A percentile compares a stretch with the other conserved stretches of the same genome.
These are phyloP conservation scores for Phytophthora podocarpi DNA, from an alignment of 352 stramenopile species.

Conservation along the genomic window DNA sequence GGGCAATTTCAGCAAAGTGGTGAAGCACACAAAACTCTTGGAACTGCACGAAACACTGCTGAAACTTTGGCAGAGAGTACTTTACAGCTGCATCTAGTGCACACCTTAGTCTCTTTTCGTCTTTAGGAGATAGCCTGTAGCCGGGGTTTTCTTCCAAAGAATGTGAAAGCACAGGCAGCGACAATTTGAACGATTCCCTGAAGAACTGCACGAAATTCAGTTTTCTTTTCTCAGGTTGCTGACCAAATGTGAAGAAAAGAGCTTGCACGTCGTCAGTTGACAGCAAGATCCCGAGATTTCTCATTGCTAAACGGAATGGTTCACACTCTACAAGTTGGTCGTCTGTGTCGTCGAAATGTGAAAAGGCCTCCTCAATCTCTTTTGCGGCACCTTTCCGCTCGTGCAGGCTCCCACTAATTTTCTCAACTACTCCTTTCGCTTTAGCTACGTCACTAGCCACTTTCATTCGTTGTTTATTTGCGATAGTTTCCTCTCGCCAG, in stretches of 20 bases:
- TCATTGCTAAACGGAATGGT: conserved; percentile 37
- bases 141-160: background rate
- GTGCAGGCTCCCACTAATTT: conserved; percentile 22
- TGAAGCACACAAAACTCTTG: conserved; percentile 63
- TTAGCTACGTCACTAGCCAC: conserved; percentile 7
- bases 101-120: conserved; percentile 36
- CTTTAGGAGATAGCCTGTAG: conserved; percentile 23
- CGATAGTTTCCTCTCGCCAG: conserved; percentile 43
- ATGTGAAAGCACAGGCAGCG: conserved; percentile 3
- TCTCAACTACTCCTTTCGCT: conserved; percentile 13
- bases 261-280: conserved; percentile 23
- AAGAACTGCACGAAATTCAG: conserved; percentile 36
- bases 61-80: conserved; percentile 39
- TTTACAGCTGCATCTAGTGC: conserved; percentile 37
- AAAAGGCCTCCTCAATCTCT: conserved; percentile 28
- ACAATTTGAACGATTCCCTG: conserved; percentile 4
- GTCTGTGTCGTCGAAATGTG: conserved; percentile 4
- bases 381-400: background rate
- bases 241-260: conserved; percentile 34
- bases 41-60: conserved; percentile 38
- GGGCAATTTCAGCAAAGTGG: conserved; percentile 39
- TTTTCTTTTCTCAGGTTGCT: conserved; percentile 18
- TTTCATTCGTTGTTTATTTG: conserved; percentile 24
- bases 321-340: conserved; percentile 21
- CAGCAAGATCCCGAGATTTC: conserved; percentile 33